phyloP scores from a whole-genome alignment of 257 asterid species.

The Linderniella brevidens region DNA sequence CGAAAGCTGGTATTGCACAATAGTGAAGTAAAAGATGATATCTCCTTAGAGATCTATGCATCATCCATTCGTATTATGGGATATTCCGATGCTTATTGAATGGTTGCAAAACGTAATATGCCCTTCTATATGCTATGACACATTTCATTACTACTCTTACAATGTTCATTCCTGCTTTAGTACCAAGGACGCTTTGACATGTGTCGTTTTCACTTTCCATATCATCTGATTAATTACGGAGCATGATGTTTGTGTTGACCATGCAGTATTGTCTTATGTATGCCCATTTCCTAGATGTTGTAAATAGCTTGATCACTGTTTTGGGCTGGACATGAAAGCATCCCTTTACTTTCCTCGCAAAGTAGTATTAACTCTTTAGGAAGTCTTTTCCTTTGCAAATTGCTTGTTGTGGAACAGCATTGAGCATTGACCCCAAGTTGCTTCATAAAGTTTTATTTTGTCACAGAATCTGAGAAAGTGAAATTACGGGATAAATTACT shows the following conservation, averaged over 20 bases:
- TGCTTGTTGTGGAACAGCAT: too few relatives aligned
- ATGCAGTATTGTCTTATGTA: too few relatives aligned
- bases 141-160: not conserved
- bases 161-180: too few relatives aligned
- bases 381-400: too few relatives aligned
- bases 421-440: not conserved
- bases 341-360: not conserved
- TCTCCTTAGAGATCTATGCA: conserved; percentile 1
- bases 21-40: conserved; percentile 6
- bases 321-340: not conserved
- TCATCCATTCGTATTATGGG: too few relatives aligned
- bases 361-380: too few relatives aligned
- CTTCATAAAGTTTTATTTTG: conserved; percentile 2
- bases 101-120: too few relatives aligned
- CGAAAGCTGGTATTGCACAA: conserved; percentile 51
- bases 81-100: too few relatives aligned
- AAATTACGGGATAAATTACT: conserved; percentile 45
- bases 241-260: not conserved
- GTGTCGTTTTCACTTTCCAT: not conserved
- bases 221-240: not conserved
- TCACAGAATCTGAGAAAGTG: conserved; percentile 70
- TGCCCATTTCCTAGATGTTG: not conserved
- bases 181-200: not conserved
- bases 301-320: not conserved
- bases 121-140: not conserved